Percentiles rank a stretch among this genome's conserved stretches.
phyloP scores from a whole-genome alignment of 1,284 basidiomycete genomes.

The Sanghuangporus baumii region DNA sequence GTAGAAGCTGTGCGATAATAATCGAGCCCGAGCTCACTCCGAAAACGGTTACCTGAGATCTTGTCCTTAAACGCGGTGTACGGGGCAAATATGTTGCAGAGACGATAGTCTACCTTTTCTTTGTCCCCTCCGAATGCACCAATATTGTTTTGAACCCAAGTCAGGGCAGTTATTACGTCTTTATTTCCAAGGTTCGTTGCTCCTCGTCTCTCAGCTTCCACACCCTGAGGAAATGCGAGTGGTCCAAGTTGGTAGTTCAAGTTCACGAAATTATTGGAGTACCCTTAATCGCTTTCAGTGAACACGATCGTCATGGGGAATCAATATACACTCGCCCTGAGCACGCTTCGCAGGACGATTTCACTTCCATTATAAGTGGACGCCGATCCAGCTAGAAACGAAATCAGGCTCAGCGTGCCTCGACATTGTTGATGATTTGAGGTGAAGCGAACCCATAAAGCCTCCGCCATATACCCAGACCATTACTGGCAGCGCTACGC shows the following conservation, averaged over 20 bases:
- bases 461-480: constrained; percentile 29
- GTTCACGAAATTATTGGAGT: constrained; percentile 52
- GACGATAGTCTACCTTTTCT: constrained; percentile 29
- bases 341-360: constrained; percentile 40
- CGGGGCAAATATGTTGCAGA: not conserved
- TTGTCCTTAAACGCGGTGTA: too few species aligned
- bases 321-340: constrained; percentile 32
- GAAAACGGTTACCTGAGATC: constrained; percentile 41
- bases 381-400: constrained; percentile 26
- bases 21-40: constrained; percentile 51
- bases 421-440: not conserved
- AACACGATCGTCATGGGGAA: not conserved
- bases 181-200: constrained; percentile 40
- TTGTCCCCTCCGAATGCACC: constrained; percentile 43
- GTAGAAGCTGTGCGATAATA: constrained; percentile 36
- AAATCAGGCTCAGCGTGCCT: not conserved
- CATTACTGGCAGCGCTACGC: constrained; percentile 32
- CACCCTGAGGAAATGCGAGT: constrained; percentile 44
- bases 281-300: constrained; percentile 11
- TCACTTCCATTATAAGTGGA: constrained; percentile 35
- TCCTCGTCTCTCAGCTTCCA: constrained; percentile 33
- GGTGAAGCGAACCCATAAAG: constrained; percentile 10
- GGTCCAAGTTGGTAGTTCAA: constrained; percentile 50
- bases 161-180: constrained; percentile 38
- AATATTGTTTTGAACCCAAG: constrained; percentile 47